phyloP scores from a whole-genome alignment of 2,329 filamentous ascomycete genomes.

The Septoria linicola region DNA sequence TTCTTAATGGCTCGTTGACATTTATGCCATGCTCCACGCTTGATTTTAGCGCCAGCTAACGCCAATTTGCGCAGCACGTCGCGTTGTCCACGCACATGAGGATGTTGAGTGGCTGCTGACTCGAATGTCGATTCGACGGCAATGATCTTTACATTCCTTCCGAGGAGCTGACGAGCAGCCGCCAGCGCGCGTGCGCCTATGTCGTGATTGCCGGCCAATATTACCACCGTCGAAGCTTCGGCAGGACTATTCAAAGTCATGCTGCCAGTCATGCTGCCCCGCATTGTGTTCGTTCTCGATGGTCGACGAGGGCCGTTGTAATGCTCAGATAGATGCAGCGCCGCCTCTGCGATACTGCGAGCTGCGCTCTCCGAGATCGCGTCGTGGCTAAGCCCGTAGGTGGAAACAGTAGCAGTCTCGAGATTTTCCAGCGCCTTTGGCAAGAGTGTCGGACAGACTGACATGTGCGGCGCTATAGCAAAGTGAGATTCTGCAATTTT shows the following conservation, averaged over 20 bases:
- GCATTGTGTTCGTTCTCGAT: slow-evolving; percentile 48
- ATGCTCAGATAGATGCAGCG: slow-evolving; percentile 49
- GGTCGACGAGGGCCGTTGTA: slow-evolving; percentile 28
- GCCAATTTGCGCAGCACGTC: slow-evolving; percentile 78
- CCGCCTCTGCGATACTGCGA: slow-evolving; percentile 81
- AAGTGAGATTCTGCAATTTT: slow-evolving; percentile 43
- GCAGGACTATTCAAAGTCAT: slow-evolving; percentile 51
- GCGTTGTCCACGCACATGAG: slow-evolving; percentile 76
- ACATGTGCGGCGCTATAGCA: slow-evolving; percentile 54
- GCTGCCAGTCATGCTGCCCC: slow-evolving; percentile 59
- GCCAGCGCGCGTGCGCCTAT: slow-evolving; percentile 81
- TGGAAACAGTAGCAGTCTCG: slow-evolving; percentile 84
- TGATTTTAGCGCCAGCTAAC: slow-evolving; percentile 58
- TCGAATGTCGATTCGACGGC: slow-evolving; percentile 84
- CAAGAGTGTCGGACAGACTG: slow-evolving; percentile 58
- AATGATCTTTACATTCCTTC: slow-evolving; percentile 76
- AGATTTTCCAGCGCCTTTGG: slow-evolving; percentile 87
- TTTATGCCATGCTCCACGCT: slow-evolving; percentile 56
- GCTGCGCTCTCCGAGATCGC: slow-evolving; percentile 91
- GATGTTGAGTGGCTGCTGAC: slow-evolving; percentile 74
- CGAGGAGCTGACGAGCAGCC: slow-evolving; percentile 81
- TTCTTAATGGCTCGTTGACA: slow-evolving; percentile 54
- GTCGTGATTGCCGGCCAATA: slow-evolving; percentile 94
- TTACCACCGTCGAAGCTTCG: slow-evolving; percentile 58
- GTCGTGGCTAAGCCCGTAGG: slow-evolving; percentile 82